These are phyloP conservation scores for Tilletia setariae DNA, from an alignment of 1,284 basidiomycete species.

Conservation along the genomic window DNA sequence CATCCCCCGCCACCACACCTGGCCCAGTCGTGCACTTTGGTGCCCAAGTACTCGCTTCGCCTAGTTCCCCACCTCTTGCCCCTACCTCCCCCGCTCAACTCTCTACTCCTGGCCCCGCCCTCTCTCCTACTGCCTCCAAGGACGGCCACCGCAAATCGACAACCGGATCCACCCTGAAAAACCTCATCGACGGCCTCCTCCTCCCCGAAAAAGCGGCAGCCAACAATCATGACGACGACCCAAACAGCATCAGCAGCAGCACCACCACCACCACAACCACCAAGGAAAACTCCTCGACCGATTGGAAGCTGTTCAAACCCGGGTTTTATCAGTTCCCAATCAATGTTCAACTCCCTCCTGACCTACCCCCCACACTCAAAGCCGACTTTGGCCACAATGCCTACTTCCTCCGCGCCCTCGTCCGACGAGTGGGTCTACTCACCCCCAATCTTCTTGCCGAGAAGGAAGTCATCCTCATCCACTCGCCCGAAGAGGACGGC, in stretches of 20 bases:
- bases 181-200: constrained; percentile 32
- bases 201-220: constrained; percentile 19
- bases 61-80: not conserved
- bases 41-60: not conserved
- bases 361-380: constrained; percentile 74
- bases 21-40: not conserved
- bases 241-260: constrained; percentile 18
- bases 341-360: constrained; percentile 77
- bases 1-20: not conserved
- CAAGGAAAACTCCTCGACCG: constrained; percentile 54
- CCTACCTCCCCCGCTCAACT: constrained; percentile 16
- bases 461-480: constrained; percentile 73
- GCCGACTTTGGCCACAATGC: constrained; percentile 74
- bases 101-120: constrained; percentile 20
- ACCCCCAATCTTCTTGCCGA: constrained; percentile 69
- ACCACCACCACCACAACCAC: too few species aligned
- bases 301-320: constrained; percentile 86
- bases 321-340: constrained; percentile 92
- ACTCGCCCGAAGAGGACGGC: constrained; percentile 62
- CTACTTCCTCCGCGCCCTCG: constrained; percentile 78
- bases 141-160: not conserved
- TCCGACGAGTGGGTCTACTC: constrained; percentile 78
- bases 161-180: constrained; percentile 22
- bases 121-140: constrained; percentile 26
- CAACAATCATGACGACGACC: constrained; percentile 23